Percentiles rank a stretch among this genome's conserved stretches.
Evolutionary conservation across 768 basidiomycete genomes (phyloP).

Genomic region (Pleurotus tuber-regium): DNA sequence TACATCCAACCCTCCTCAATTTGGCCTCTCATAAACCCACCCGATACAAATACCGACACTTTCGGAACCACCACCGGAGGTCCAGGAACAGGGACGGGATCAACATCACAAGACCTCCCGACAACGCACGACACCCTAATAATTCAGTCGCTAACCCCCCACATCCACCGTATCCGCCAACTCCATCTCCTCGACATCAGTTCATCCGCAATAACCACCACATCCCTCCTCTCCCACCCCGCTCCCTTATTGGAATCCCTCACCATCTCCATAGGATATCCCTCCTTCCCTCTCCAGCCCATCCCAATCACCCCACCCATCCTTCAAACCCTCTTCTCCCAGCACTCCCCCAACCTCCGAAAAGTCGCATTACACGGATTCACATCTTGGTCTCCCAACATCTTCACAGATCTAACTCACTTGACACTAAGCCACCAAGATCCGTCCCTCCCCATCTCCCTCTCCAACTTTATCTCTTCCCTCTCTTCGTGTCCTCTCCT

Average conservation of each 20-base stretch:
- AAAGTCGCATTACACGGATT: slow-evolving; percentile 4
- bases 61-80: too few relatives aligned
- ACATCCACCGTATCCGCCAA: not conserved
- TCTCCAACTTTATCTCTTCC: not conserved
- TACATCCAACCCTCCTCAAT: slow-evolving; percentile 3
- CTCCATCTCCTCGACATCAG: slow-evolving; percentile 5
- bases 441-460: not conserved
- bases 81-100: slow-evolving; percentile 5
- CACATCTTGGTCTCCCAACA: slow-evolving; percentile 6
- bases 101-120: too few relatives aligned
- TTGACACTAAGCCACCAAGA: slow-evolving; percentile 8
- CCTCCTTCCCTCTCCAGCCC: not conserved
- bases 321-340: not conserved
- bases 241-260: not conserved
- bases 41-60: too few relatives aligned
- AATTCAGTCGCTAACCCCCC: slow-evolving; percentile 1
- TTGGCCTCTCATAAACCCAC: too few relatives aligned
- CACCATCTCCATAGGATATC: slow-evolving; percentile 1
- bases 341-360: not conserved
- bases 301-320: not conserved
- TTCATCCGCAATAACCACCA: not conserved
- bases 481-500: not conserved
- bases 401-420: slow-evolving; percentile 5
- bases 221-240: not conserved
- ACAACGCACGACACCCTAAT: not conserved